These are phyloP conservation scores for Glycine soja DNA, from an alignment of 306 rosid genomes.

Conservation along the genomic window DNA sequence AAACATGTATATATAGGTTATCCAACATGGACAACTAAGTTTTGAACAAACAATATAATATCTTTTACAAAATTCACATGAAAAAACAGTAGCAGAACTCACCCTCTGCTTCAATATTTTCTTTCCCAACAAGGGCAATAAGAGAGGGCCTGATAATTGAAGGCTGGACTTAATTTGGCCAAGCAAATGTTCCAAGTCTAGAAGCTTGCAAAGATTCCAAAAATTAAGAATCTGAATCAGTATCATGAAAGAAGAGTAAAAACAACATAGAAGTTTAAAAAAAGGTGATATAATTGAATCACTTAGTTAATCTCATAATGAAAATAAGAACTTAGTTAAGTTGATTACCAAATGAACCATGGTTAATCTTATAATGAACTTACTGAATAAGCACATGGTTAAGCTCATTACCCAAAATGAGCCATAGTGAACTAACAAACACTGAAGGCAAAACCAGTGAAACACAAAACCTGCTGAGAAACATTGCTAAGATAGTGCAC, in stretches of 20 bases:
- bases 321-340: background rate
- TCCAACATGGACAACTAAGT: constrained; percentile 4
- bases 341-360: background rate
- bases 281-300: too few species aligned
- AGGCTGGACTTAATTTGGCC: constrained; percentile 80
- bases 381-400: background rate
- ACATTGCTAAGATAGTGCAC: constrained; percentile 76
- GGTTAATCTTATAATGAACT: background rate
- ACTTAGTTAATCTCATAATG: background rate
- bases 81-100: constrained; percentile 49
- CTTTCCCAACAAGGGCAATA: constrained; percentile 72
- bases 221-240: too few species aligned
- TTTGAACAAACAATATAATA: constrained; percentile 3
- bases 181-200: constrained; percentile 85
- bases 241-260: too few species aligned
- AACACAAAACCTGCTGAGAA: constrained; percentile 77
- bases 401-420: background rate
- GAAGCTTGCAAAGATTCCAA: constrained; percentile 79
- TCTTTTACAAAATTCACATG: constrained; percentile 11
- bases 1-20: constrained; percentile 1
- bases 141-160: constrained; percentile 69
- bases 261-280: too few species aligned
- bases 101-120: constrained; percentile 88
- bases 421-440: background rate
- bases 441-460: background rate